phyloP scores from a whole-genome alignment of 805 yeast species.

The Phaffomyces antillensis region DNA sequence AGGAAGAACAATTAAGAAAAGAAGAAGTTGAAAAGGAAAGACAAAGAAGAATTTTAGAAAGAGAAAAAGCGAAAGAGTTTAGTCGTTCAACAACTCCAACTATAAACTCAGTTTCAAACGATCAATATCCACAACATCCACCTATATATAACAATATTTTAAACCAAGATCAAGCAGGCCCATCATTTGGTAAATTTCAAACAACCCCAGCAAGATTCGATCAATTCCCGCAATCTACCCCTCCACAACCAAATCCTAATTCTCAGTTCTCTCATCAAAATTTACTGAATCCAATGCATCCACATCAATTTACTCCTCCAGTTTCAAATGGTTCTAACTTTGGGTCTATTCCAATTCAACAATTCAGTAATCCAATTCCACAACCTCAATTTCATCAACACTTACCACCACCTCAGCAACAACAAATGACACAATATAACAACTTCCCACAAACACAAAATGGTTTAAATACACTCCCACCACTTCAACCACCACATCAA shows the following conservation, averaged over 20 bases:
- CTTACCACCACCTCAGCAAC: slow-evolving; percentile 5
- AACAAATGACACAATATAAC: neutral
- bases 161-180: neutral
- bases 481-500: neutral
- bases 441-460: neutral
- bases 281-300: neutral
- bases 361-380: neutral
- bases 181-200: slow-evolving; percentile 5
- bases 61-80: slow-evolving; percentile 14
- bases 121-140: too few species aligned
- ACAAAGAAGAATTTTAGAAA: slow-evolving; percentile 19
- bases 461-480: neutral
- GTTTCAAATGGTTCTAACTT: neutral
- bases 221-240: neutral
- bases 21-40: slow-evolving; percentile 19
- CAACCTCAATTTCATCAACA: slow-evolving; percentile 2
- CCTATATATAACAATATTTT: neutral
- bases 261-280: neutral
- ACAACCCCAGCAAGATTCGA: neutral
- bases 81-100: neutral
- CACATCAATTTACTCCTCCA: neutral
- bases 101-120: neutral
- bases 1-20: slow-evolving; percentile 14
- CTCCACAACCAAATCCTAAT: neutral
- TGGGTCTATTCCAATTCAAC: neutral